Percentiles rank a stretch among this genome's conserved stretches.
phyloP scores from a whole-genome alignment of 2,329 filamentous ascomycete genomes.

The Harringtonia lauricola region DNA sequence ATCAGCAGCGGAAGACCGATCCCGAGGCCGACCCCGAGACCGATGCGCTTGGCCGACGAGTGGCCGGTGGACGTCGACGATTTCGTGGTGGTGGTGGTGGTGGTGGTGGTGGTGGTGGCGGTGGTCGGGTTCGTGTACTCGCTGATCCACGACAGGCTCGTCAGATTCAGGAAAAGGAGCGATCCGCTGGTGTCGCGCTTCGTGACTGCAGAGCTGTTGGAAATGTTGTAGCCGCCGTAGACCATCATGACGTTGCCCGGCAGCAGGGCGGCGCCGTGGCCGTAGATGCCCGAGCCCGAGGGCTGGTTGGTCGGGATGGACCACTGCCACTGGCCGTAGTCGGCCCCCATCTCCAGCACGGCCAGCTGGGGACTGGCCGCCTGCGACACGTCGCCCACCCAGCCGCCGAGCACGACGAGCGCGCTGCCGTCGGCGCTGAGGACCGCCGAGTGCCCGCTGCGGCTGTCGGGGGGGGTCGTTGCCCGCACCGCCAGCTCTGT shows the following conservation, averaged over 20 bases:
- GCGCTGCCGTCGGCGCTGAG: conserved; percentile 66
- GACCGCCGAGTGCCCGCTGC: conserved; percentile 82
- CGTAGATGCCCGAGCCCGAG: conserved; percentile 39
- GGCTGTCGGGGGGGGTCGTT: conserved; percentile 37
- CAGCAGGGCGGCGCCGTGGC: conserved; percentile 51
- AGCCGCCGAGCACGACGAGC: conserved; percentile 78
- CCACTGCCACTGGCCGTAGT: conserved; percentile 69
- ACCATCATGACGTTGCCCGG: conserved; percentile 61
- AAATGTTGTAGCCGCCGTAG: conserved; percentile 51
- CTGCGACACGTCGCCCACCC: conserved; percentile 72
- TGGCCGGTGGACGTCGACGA: too few relatives aligned
- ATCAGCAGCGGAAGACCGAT: conserved; percentile 39
- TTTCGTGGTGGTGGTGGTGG: conserved; percentile 21
- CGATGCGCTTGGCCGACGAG: conserved; percentile 21
- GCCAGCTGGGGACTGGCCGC: conserved; percentile 75
- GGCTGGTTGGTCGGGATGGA: conserved; percentile 43
- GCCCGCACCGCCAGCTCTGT: conserved; percentile 2
- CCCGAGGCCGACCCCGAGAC: conserved; percentile 54
- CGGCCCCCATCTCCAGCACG: conserved; percentile 62
- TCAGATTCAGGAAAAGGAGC: conserved; percentile 43
- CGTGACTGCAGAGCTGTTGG: too few relatives aligned
- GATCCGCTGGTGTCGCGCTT: background rate
- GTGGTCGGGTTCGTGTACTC: conserved; percentile 33
- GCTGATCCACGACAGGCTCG: conserved; percentile 40
- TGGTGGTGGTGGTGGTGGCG: background rate